Percentiles rank a stretch among this genome's conserved stretches.
phyloP scores from a whole-genome alignment of 2,329 filamentous ascomycete species.

The Verruconis gallopava region DNA sequence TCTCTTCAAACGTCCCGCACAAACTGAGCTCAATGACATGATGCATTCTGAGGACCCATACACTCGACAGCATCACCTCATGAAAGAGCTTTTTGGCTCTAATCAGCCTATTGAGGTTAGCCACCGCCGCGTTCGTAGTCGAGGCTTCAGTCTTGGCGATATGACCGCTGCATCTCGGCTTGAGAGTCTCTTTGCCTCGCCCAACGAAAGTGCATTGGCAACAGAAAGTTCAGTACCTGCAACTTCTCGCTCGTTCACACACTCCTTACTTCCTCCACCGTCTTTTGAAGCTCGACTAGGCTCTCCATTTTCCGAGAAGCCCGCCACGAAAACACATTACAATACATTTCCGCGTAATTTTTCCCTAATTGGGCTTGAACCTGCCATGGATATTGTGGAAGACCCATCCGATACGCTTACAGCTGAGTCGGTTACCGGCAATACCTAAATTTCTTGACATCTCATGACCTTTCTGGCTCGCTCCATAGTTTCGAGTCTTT shows the following conservation, averaged over 20 bases:
- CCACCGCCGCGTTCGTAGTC: conserved; percentile 44
- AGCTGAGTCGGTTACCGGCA: too few species aligned
- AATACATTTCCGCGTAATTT: conserved; percentile 34
- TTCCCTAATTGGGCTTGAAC: conserved; percentile 12
- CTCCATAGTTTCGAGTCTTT: too few species aligned
- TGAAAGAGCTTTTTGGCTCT: conserved; percentile 29
- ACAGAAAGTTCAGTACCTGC: conserved; percentile 6
- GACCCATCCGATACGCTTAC: conserved; percentile 4
- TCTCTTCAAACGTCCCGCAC: conserved; percentile 45
- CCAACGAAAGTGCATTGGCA: conserved; percentile 21
- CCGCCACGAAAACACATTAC: conserved; percentile 20
- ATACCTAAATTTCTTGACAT: too few species aligned
- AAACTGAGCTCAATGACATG: conserved; percentile 40
- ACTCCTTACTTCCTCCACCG: conserved; percentile 21
- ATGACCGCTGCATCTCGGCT: conserved; percentile 37
- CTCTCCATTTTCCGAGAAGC: conserved; percentile 32
- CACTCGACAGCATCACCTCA: conserved; percentile 19
- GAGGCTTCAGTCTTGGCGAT: conserved; percentile 48
- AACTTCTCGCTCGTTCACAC: conserved; percentile 2
- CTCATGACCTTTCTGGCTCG: too few species aligned
- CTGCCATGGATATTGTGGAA: conserved; percentile 7
- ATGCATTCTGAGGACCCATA: conserved; percentile 32
- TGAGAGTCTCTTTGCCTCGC: conserved; percentile 42
- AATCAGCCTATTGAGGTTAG: conserved; percentile 27
- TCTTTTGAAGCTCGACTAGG: conserved; percentile 32